Evolutionary conservation across 208 protist species (phyloP), one percentile per base, ranked within the genome.

Genomic region (Crithidia brevicula): DNA sequence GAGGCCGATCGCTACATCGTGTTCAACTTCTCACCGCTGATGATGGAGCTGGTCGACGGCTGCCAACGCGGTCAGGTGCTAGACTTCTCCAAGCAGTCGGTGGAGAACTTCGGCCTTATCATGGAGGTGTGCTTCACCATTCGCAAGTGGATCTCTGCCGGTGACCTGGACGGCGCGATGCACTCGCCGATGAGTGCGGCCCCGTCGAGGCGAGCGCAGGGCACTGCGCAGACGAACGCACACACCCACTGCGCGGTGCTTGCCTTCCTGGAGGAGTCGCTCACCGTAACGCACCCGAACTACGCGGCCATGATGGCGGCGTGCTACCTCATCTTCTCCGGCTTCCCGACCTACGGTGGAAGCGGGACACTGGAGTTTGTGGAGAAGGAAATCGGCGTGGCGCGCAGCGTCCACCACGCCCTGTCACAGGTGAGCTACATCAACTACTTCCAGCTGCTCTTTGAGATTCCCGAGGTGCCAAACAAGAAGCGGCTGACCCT

Each of bases 381-480:
- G 0, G 85, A 94, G 69, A 59, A 74, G 51, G 79, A 88, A 45
- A 50, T 94, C 2, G 75, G 80, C 43, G 71, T 94, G 46, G 11
- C 36, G 9, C 81, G 77, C 45, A 94, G 88, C 61, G 45, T 22
- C 13, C 87, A 79, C 61, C 85, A 90, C 64, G 73, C 74, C 0
- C 74, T 83, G 8, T 91, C 85, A 20, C 88, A 94, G 70, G 81
- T 88, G 78, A 85, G 72, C 61, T 94, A 91, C 69, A 81, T 84
- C 60, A 91, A 88, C 52, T 94, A 91, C 71, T 94, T 94, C 62
- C 85, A 86, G 66, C 74, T 94, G 27, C 81, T 94, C 49, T 83
- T 94, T 61, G 83, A 88, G 34, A 82, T 88, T 34, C 88, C 88
- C 0, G 74, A 81, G n/a, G 40, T 94, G 25, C 85, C 88, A 6